Conservation (phyloP, 2,329 filamentous ascomycete species). For the Didymella pinodella region DNA sequence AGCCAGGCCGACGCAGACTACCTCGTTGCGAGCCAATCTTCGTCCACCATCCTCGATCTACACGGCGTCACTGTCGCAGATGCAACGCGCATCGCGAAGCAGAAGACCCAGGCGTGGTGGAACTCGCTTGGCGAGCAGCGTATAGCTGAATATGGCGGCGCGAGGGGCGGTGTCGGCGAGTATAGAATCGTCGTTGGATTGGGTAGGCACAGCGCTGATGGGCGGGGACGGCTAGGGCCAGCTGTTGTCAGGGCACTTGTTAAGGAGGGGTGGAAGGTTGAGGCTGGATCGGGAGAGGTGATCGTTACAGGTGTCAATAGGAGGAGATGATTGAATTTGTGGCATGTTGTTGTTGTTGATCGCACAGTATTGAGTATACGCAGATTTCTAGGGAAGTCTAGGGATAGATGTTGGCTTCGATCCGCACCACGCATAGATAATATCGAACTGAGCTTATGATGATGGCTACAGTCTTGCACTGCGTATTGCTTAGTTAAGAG, state of each 20-base stretch:
- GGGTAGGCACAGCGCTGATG: slow-evolving; percentile 79
- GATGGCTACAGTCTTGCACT: too few species aligned
- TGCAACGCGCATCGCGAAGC: slow-evolving; percentile 77
- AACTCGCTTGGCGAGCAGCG: slow-evolving; percentile 70
- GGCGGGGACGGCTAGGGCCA: slow-evolving; percentile 77
- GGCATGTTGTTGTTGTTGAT: too few species aligned
- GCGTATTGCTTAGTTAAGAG: too few species aligned
- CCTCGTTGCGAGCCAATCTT: slow-evolving; percentile 75
- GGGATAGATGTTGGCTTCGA: too few species aligned
- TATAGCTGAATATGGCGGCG: slow-evolving; percentile 54
- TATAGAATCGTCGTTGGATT: slow-evolving; percentile 83
- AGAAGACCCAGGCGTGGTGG: slow-evolving; percentile 79
- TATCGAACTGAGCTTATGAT: too few species aligned
- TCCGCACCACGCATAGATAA: too few species aligned
- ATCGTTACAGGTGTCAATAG: slow-evolving; percentile 68
- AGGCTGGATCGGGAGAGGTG: slow-evolving; percentile 74
- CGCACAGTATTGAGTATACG: too few species aligned
- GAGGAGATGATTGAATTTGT: slow-evolving; percentile 18
- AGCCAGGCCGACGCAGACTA: slow-evolving; percentile 73
- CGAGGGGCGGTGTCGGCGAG: slow-evolving; percentile 57
- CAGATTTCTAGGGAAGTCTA: too few species aligned
- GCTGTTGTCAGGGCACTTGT: slow-evolving; percentile 80
- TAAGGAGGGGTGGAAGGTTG: slow-evolving; percentile 83
- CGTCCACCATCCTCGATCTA: slow-evolving; percentile 73
- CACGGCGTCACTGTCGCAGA: slow-evolving; percentile 85